Base-by-base conservation (phyloP, 139 green algal species). In the Nannochloris sp. region DNA sequence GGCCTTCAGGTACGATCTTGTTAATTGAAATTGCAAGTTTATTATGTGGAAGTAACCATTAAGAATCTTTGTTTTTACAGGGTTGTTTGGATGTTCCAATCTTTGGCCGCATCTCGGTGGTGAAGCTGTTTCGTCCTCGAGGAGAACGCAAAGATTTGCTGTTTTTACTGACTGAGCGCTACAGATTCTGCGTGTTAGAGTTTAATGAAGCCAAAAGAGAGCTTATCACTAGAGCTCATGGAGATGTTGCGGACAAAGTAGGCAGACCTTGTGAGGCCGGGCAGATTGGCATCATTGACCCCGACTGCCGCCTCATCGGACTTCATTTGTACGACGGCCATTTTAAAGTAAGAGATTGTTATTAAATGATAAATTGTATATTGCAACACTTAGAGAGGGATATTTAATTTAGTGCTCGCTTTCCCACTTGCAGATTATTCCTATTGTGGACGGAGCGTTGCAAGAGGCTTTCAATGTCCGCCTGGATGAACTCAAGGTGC, bases 301-400 rank as follows among this genome's bases (percentile, higher is more conserved):
- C 89, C 6, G 67, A 83, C 6, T 86, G 75, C 58, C 73, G 84
- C 5, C 48, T 86, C 8, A 90, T 97, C 31, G 94, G 72, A 7
- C 69, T 98, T 48, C 92, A 98, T 74, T 76, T 98, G 36, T 99
- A 99, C 64, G 88, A 97, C 54, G 94, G 94, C 19, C 72, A 93
- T 7, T 78, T 99, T 66, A 98, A 98, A 83, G 87, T 95, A 38
- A 15, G 68, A 33, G 9, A 12, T 12, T n/a, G 12, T 45, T 12
- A 45, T n/a, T n/a, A 45, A 45, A n/a, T 45, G n/a, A n/a, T n/a
- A n/a, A n/a, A n/a, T 45, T 12, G 12, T 45, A n/a, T 45, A 45
- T 45, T 45, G 9, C 9, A n/a, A n/a, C 37, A 45, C 12, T 12
- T 45, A 45, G 12, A 45, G 37, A 45, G 37, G 6, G 8, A 63